A percentile compares a stretch with the other conserved stretches of the same genome.
Evolutionary conservation across 768 basidiomycete species (phyloP).

Genomic region (Lentinus brumalis): DNA sequence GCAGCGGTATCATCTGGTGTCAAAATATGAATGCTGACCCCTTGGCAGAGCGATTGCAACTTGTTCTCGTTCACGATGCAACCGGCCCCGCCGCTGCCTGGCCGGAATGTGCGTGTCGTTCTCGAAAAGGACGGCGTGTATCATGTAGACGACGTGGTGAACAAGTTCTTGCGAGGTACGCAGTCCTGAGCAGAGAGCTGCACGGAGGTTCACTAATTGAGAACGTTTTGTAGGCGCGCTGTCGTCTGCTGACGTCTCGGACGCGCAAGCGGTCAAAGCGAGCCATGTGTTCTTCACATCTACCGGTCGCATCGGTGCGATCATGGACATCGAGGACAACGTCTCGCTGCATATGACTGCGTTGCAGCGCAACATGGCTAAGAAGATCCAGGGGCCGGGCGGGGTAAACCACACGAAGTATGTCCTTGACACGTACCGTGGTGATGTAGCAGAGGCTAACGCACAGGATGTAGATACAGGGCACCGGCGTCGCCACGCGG

Average conservation of each 20-base stretch:
- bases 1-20: slow-evolving; percentile 8
- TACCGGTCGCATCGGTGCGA: slow-evolving; percentile 75
- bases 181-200: background rate
- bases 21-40: background rate
- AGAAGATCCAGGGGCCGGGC: slow-evolving; percentile 52
- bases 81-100: slow-evolving; percentile 33
- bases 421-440: slow-evolving; percentile 14
- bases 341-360: slow-evolving; percentile 62
- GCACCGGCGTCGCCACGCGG: slow-evolving; percentile 62
- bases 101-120: slow-evolving; percentile 30
- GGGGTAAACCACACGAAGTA: slow-evolving; percentile 65
- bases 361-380: slow-evolving; percentile 75
- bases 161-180: slow-evolving; percentile 70
- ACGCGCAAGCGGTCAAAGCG: slow-evolving; percentile 46
- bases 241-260: slow-evolving; percentile 44
- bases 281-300: slow-evolving; percentile 77
- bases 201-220: background rate
- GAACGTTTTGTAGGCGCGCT: slow-evolving; percentile 51
- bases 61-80: slow-evolving; percentile 62
- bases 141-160: slow-evolving; percentile 76
- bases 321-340: slow-evolving; percentile 60
- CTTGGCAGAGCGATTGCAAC: slow-evolving; percentile 63
- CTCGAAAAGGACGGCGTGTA: slow-evolving; percentile 72
- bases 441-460: background rate
- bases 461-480: slow-evolving; percentile 55